Evolutionary conservation across 169 alveolate genomes (phyloP).

Genomic region (Plasmodium berghei): DNA sequence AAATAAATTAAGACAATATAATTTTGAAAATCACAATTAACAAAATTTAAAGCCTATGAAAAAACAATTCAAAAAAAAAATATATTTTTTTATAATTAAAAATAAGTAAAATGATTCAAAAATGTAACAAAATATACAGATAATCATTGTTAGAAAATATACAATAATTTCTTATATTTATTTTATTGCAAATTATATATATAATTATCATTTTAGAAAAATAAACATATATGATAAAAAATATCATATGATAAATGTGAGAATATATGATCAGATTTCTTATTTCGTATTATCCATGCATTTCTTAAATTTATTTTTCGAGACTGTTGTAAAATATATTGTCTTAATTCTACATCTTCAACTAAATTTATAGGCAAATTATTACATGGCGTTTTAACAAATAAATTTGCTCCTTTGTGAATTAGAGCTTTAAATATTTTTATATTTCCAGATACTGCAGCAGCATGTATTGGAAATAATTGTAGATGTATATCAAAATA

Average conservation of each 20-base stretch:
- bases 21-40: too few relatives aligned
- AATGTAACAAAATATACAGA: too few relatives aligned
- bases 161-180: too few relatives aligned
- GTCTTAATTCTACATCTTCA: slow-evolving; percentile 29
- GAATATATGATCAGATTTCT: slow-evolving; percentile 7
- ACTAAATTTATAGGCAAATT: slow-evolving; percentile 37
- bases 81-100: too few relatives aligned
- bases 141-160: too few relatives aligned
- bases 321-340: slow-evolving; percentile 17
- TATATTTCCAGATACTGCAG: slow-evolving; percentile 55
- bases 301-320: slow-evolving; percentile 54
- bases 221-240: slow-evolving; percentile 43
- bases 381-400: slow-evolving; percentile 25
- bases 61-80: too few relatives aligned
- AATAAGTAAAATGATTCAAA: too few relatives aligned
- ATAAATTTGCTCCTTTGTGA: slow-evolving; percentile 53
- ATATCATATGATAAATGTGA: slow-evolving; percentile 52
- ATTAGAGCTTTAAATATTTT: slow-evolving; percentile 37
- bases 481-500: slow-evolving; percentile 63
- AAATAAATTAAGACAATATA: too few relatives aligned
- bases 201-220: not conserved
- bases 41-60: too few relatives aligned
- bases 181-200: too few relatives aligned
- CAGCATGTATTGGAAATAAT: slow-evolving; percentile 73
- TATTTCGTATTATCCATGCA: slow-evolving; percentile 50